phyloP scores from a whole-genome alignment of 202 grass and related monocot species.

The Setaria viridis region DNA sequence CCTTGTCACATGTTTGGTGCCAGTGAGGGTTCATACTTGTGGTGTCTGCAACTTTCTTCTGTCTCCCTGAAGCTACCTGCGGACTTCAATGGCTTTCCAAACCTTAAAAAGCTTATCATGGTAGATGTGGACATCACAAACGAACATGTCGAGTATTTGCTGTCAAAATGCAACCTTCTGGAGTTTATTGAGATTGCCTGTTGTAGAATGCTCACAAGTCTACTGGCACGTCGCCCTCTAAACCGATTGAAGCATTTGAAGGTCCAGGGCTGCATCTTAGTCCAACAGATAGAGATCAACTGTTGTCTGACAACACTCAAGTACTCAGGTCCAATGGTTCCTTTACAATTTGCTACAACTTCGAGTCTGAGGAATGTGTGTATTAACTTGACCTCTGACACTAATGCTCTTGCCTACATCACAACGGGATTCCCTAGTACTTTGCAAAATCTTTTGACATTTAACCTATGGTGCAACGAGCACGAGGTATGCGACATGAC shows the following conservation, averaged over 20 bases:
- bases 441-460: not conserved
- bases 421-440: not conserved
- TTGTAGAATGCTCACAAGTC: not conserved
- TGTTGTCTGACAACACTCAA: conserved; percentile 1
- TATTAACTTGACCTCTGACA: not conserved
- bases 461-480: not conserved
- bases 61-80: not conserved
- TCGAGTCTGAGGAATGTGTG: not conserved
- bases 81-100: conserved; percentile 7
- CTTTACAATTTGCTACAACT: not conserved
- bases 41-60: not conserved
- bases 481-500: not conserved
- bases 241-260: conserved; percentile 6
- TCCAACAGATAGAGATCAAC: conserved; percentile 13
- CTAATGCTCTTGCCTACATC: conserved; percentile 13
- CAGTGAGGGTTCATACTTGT: not conserved
- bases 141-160: not conserved
- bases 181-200: conserved; percentile 20
- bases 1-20: not conserved
- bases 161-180: conserved; percentile 1
- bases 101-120: conserved; percentile 2
- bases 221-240: not conserved
- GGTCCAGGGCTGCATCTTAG: not conserved
- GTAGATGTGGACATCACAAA: not conserved
- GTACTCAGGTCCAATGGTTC: not conserved